Conservation (phyloP, 108 stramenopile genomes). For the Conticribra weissflogii region DNA sequence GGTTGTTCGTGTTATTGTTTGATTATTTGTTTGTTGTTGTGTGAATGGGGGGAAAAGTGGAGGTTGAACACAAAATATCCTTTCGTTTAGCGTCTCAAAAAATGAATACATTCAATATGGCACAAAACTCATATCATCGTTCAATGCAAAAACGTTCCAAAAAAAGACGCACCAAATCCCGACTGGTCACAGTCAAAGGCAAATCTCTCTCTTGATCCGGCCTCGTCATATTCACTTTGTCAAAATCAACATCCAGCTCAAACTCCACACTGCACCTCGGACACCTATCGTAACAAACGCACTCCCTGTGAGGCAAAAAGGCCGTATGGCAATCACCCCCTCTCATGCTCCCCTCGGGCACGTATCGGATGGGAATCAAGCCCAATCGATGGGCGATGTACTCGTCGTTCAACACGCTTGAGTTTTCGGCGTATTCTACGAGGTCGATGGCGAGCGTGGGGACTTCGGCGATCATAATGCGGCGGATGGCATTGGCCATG, state of each 20-base stretch:
- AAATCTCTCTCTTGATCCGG: slow-evolving; percentile 70
- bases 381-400: slow-evolving; percentile 97
- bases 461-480: slow-evolving; percentile 98
- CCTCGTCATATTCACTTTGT: slow-evolving; percentile 55
- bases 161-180: slow-evolving; percentile 56
- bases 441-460: slow-evolving; percentile 96
- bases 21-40: not conserved
- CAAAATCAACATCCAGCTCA: slow-evolving; percentile 84
- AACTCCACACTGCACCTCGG: slow-evolving; percentile 89
- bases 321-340: slow-evolving; percentile 71
- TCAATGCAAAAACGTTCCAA: not conserved
- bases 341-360: slow-evolving; percentile 65
- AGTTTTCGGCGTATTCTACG: slow-evolving; percentile 94
- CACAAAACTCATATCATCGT: too few species aligned
- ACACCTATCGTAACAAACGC: slow-evolving; percentile 86
- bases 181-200: slow-evolving; percentile 76
- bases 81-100: too few species aligned
- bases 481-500: slow-evolving; percentile 94
- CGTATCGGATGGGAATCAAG: slow-evolving; percentile 89
- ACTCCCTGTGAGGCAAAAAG: slow-evolving; percentile 79
- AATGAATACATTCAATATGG: too few species aligned
- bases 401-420: slow-evolving; percentile 95
- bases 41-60: too few species aligned
- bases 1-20: not conserved
- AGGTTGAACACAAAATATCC: too few species aligned